A percentile compares a stretch with the other conserved stretches of the same genome.
phyloP scores from a whole-genome alignment of 176 grass and related monocot species.

The Avena eriantha region DNA sequence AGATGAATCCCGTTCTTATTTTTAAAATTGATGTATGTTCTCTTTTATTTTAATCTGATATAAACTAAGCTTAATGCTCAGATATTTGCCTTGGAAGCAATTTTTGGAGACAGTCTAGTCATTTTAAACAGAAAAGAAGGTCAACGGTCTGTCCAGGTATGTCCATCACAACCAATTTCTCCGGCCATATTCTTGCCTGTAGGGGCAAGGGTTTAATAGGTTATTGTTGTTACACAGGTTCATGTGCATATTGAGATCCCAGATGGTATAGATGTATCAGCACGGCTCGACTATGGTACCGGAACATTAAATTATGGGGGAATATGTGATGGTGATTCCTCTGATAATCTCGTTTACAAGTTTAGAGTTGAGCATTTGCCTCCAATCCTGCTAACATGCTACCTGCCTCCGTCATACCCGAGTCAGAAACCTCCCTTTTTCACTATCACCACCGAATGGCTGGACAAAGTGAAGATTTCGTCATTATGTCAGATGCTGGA shows the following conservation, averaged over 20 bases:
- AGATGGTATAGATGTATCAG: slow-evolving; percentile 52
- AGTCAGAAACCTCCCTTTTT: slow-evolving; percentile 61
- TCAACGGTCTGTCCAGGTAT: slow-evolving; percentile 70
- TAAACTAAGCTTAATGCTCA: slow-evolving; percentile 41
- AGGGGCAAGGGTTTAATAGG: slow-evolving; percentile 28
- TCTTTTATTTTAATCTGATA: slow-evolving; percentile 26
- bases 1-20: not conserved
- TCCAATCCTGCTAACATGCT: slow-evolving; percentile 57
- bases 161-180: slow-evolving; percentile 27
- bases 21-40: not conserved
- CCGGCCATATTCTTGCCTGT: not conserved
- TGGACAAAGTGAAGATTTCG: slow-evolving; percentile 48
- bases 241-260: slow-evolving; percentile 46
- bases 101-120: slow-evolving; percentile 69
- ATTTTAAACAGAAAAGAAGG: slow-evolving; percentile 57
- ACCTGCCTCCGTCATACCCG: slow-evolving; percentile 61
- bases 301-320: slow-evolving; percentile 42
- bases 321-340: slow-evolving; percentile 38
- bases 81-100: slow-evolving; percentile 76
- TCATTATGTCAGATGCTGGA: slow-evolving; percentile 64
- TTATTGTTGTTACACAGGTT: slow-evolving; percentile 48
- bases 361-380: slow-evolving; percentile 66
- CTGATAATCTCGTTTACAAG: slow-evolving; percentile 58
- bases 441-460: slow-evolving; percentile 55
- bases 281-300: slow-evolving; percentile 46